These are phyloP conservation scores for Ascochyta clinopodiicola DNA, from an alignment of 2,329 filamentous ascomycete species.

Conservation along the genomic window DNA sequence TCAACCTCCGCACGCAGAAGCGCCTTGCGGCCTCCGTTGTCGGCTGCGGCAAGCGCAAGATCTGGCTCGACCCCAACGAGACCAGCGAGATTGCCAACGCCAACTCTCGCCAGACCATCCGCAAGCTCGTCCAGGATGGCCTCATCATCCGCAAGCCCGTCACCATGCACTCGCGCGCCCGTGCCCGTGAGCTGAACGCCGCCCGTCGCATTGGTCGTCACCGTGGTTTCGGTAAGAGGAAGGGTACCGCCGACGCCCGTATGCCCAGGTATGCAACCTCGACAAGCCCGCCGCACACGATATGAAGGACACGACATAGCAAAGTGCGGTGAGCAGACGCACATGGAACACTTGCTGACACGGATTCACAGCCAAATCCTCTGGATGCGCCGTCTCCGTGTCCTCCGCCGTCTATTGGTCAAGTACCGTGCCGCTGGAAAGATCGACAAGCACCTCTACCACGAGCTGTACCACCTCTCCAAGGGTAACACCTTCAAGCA, in stretches of 20 bases:
- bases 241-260: constrained; percentile 99
- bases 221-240: constrained; percentile 99
- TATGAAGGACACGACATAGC: constrained; percentile 6
- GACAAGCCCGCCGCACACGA: constrained; percentile 23
- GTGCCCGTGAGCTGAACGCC: constrained; percentile 92
- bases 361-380: constrained; percentile 77
- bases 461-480: constrained; percentile 99
- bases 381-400: constrained; percentile 99
- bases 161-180: constrained; percentile 98
- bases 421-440: constrained; percentile 99
- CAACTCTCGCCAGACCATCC: constrained; percentile 99
- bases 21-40: constrained; percentile 98
- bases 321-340: constrained; percentile 14
- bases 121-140: constrained; percentile 99
- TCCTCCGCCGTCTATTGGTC: constrained; percentile 97
- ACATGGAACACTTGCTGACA: constrained; percentile 39
- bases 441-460: constrained; percentile 99
- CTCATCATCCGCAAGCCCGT: constrained; percentile 99
- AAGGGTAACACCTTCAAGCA: constrained; percentile 99
- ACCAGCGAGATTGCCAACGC: constrained; percentile 99
- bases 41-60: constrained; percentile 99
- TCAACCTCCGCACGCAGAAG: constrained; percentile 99
- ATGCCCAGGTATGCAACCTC: constrained; percentile 83
- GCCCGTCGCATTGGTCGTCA: constrained; percentile 95
- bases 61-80: constrained; percentile 99